These are phyloP conservation scores for Triticum urartu DNA, from an alignment of 176 grass and related monocot genomes.

Conservation along the genomic window DNA sequence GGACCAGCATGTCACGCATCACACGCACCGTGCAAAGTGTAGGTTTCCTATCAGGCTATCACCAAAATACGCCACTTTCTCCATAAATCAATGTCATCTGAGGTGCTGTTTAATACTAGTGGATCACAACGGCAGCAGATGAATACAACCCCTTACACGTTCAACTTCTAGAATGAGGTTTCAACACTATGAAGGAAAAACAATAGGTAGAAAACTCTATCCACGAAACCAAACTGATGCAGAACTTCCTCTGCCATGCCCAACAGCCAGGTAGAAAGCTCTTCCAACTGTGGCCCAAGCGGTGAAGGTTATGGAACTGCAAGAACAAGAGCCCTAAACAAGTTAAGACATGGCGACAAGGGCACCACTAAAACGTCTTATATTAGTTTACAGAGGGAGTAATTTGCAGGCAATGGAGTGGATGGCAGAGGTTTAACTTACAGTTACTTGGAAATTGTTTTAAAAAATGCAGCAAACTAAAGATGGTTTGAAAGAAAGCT, in stretches of 20 bases:
- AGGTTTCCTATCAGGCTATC: no score
- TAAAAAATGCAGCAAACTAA: neutral
- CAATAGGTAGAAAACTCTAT: neutral
- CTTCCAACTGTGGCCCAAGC: neutral
- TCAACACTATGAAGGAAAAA: neutral
- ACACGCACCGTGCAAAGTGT: neutral
- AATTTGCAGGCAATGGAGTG: neutral
- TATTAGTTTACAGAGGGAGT: neutral
- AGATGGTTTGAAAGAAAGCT: neutral
- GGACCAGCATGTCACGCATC: no score
- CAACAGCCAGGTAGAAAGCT: neutral
- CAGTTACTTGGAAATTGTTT: neutral
- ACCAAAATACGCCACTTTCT: no score
- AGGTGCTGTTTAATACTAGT: no score
- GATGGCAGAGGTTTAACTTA: neutral
- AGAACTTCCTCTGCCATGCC: neutral
- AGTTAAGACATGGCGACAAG: neutral
- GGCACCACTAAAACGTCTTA: no score
- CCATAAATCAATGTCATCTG: no score
- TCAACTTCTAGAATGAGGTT: neutral
- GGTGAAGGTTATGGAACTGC: slow-evolving; percentile 7
- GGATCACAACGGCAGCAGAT: neutral
- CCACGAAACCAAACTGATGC: neutral
- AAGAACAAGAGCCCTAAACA: neutral
- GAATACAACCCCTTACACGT: neutral